Base-by-base conservation (phyloP, 2,329 filamentous ascomycete species). In the Nemania serpens region DNA sequence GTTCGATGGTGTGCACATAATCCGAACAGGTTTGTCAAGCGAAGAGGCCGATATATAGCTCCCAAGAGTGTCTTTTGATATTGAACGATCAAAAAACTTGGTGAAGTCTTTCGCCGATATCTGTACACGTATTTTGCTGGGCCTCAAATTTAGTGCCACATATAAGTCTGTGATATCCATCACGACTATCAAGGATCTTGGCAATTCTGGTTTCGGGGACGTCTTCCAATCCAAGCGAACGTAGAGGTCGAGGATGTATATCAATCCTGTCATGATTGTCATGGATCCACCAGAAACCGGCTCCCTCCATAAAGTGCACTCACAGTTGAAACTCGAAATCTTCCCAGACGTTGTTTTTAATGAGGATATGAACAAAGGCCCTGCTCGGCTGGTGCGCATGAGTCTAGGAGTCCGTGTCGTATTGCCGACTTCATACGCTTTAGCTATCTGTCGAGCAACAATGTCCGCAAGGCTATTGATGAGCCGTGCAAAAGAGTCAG, bases 221-320 rank as follows among this genome's bases (percentile, higher is more conserved):
- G 25, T 29, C 25, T 29, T 29, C 25, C 25, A 29, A 4, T 29
- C 4, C 4, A 29, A 3, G 25, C 7, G 7, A 29, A 7, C 7
- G 25, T 29, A 29, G 25, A 29, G 4, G 34, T 4, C 2, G 4
- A 60, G 0, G 2, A 52, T n/a, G 10, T 5, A 2, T 9, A 48
- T 5, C n/a, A 51, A 34, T 25, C n/a, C 12, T 25, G 2, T 6
- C 46, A 56, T 56, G 13, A 17, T 25, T 15, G 1, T 1, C n/a
- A 5, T 43, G 25, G 11, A 41, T 17, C 5, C 12, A 18, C 15
- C 9, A 22, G 7, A 2, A 34, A 17, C 5, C 15, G 22, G 33
- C 12, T 55, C 33, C 34, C 33, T 50, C 57, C 51, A 59, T 18
- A 17, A 29, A 33, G 33, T 51, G 39, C 18, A 52, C 33, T 3